phyloP scores from a whole-genome alignment of 1,284 basidiomycete genomes.

The Xanthoconium separans region DNA sequence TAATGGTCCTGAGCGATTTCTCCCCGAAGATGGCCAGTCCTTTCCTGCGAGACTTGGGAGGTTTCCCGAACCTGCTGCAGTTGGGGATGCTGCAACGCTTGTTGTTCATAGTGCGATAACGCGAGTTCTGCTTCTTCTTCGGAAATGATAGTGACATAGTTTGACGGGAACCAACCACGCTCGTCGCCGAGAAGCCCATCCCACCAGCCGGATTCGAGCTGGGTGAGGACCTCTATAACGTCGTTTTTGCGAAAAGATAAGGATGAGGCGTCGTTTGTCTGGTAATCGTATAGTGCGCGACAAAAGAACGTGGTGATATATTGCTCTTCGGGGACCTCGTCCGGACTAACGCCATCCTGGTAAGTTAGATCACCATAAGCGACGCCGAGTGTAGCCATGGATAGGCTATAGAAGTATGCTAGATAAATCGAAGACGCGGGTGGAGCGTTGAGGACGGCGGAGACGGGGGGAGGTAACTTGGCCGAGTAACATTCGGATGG shows the following conservation, averaged over 20 bases:
- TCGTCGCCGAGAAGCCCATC: slow-evolving; percentile 89
- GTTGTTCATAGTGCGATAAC: slow-evolving; percentile 49
- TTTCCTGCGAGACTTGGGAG: slow-evolving; percentile 19
- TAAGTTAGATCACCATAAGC: slow-evolving; percentile 23
- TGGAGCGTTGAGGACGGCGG: slow-evolving; percentile 12
- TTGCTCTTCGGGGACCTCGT: slow-evolving; percentile 49
- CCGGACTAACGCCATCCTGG: slow-evolving; percentile 25
- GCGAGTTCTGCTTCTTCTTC: slow-evolving; percentile 77
- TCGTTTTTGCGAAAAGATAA: slow-evolving; percentile 87
- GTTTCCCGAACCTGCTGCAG: slow-evolving; percentile 16
- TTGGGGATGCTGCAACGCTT: slow-evolving; percentile 24
- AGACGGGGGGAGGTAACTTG: slow-evolving; percentile 10
- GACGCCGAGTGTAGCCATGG: slow-evolving; percentile 30
- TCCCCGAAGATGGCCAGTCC: slow-evolving; percentile 1
- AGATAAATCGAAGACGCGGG: slow-evolving; percentile 1
- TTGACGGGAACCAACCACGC: slow-evolving; percentile 97
- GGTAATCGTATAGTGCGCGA: slow-evolving; percentile 90
- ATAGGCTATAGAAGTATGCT: neutral
- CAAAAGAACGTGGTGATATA: slow-evolving; percentile 79
- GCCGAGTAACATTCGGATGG: slow-evolving; percentile 19
- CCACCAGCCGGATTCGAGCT: slow-evolving; percentile 97
- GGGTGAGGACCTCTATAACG: slow-evolving; percentile 91
- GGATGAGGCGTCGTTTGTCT: slow-evolving; percentile 83
- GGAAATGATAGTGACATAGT: slow-evolving; percentile 83
- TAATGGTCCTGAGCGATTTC: slow-evolving; percentile 22